Percentiles rank a stretch among this genome's conserved stretches.
These are phyloP conservation scores for Cyberlindnera sargentensis DNA, from an alignment of 805 yeast genomes.

Conservation along the genomic window DNA sequence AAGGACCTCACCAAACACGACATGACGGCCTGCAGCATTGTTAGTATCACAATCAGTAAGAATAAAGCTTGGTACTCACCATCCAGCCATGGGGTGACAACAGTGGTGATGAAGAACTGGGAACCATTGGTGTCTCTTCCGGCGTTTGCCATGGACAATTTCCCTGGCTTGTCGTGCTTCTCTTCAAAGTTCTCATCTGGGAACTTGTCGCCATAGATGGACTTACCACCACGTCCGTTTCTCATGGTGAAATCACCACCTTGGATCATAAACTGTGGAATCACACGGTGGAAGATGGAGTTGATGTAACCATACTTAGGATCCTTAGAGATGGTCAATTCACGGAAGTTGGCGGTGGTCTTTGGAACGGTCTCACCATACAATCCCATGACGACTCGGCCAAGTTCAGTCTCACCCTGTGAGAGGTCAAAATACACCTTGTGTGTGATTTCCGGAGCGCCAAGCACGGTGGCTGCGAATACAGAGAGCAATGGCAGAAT, in stretches of 20 bases:
- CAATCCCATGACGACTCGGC: slow-evolving; percentile 80
- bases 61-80: slow-evolving; percentile 35
- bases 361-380: slow-evolving; percentile 83
- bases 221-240: slow-evolving; percentile 67
- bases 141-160: slow-evolving; percentile 74
- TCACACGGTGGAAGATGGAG: slow-evolving; percentile 67
- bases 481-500: slow-evolving; percentile 10
- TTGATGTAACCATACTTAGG: slow-evolving; percentile 54
- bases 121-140: slow-evolving; percentile 84
- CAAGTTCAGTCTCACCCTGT: slow-evolving; percentile 71
- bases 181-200: slow-evolving; percentile 62
- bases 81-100: slow-evolving; percentile 84
- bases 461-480: slow-evolving; percentile 15
- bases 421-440: slow-evolving; percentile 81
- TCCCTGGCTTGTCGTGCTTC: slow-evolving; percentile 64
- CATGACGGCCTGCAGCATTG: slow-evolving; percentile 42
- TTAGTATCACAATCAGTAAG: background rate
- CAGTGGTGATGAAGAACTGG: slow-evolving; percentile 93
- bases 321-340: slow-evolving; percentile 70
- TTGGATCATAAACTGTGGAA: slow-evolving; percentile 68
- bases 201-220: slow-evolving; percentile 63
- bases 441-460: slow-evolving; percentile 46
- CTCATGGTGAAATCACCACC: slow-evolving; percentile 75
- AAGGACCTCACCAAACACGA: slow-evolving; percentile 91
- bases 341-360: slow-evolving; percentile 84